Evolutionary conservation across 169 alveolate genomes (phyloP), one percentile per base, ranked within the genome.

Genomic region (Eimeria mitis): DNA sequence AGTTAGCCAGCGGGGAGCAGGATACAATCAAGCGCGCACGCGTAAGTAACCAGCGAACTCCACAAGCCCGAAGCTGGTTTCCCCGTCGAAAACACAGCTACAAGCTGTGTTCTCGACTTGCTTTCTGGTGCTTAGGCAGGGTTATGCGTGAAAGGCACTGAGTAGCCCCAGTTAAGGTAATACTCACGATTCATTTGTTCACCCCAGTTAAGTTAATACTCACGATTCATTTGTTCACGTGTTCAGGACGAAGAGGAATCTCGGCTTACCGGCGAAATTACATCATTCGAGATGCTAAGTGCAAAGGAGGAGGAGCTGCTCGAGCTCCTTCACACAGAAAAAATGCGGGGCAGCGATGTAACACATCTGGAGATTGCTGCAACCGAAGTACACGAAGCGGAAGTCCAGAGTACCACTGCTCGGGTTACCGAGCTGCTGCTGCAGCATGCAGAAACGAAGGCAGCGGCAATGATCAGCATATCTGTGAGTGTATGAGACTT

Each of bases 301-400:
- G 71, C 94, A 14, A 87, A 87, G 81, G 94, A 87, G 81, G 63
- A 61, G n/a, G 94, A 87, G 13, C 94, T 87, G 68, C 31, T 87
- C 83, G 68, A 87, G 49, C 94, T 40, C 28, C 79, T 87, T 31
- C 94, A 87, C 75, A 1, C 31, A 21, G 83, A 87, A 40, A 68
- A 61, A 13, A 25, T 61, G 34, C 40, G 54, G 54, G 83, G 44
- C 49, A 44, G 52, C 21, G 83, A 65, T 23, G 37, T 31, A 40
- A 16, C 83, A 8, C 49, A 84, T 7, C 42, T 87, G 83, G 94
- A 87, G 65, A 63, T n/a, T 28, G 79, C 94, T 9, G 94, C 94
- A 31, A 52, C 83, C 28, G 94, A 87, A 49, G 68, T 87, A 23
- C 94, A 87, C 63, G 94, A 87, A 65, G 61, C 94, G 16, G 83